A percentile compares a stretch with the other conserved stretches of the same genome.
These are phyloP conservation scores for Cadophora luteo-olivacea DNA, from an alignment of 2,329 filamentous ascomycete species.

Conservation along the genomic window DNA sequence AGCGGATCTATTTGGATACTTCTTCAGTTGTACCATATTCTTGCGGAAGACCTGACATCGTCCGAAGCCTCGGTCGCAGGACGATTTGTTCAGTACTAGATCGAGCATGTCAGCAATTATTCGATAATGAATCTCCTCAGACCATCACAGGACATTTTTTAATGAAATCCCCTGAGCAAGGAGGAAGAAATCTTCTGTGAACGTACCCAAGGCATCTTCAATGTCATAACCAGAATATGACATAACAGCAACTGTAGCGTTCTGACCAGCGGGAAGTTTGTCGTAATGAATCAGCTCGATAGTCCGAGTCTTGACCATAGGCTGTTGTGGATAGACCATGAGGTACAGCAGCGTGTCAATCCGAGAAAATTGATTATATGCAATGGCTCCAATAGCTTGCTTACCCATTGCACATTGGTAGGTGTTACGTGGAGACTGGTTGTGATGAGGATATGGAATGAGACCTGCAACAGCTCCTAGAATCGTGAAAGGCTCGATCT, in stretches of 20 bases:
- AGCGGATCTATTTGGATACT: conserved; percentile 81
- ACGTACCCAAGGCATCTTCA: conserved; percentile 72
- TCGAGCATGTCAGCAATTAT: background rate
- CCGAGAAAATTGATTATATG: conserved; percentile 95
- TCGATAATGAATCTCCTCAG: background rate
- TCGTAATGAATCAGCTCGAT: conserved; percentile 98
- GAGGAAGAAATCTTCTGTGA: too few relatives aligned
- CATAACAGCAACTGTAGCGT: conserved; percentile 98
- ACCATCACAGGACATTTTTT: background rate
- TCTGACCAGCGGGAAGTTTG: conserved; percentile 95
- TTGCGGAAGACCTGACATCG: conserved; percentile 99
- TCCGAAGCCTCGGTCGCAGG: conserved; percentile 92
- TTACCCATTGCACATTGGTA: conserved; percentile 99
- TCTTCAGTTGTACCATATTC: conserved; percentile 83
- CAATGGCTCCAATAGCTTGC: conserved; percentile 98
- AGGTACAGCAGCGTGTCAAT: conserved; percentile 97
- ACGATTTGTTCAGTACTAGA: conserved; percentile 94
- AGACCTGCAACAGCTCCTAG: conserved; percentile 93
- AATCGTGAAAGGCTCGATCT: conserved; percentile 98
- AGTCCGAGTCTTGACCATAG: conserved; percentile 96
- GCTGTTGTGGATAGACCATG: conserved; percentile 96
- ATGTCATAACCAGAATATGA: conserved; percentile 99
- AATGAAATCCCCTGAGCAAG: background rate
- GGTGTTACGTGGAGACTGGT: conserved; percentile 97
- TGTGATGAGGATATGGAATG: conserved; percentile 98